Evolutionary conservation across 257 asterid species (phyloP).

Genomic region (Primulina tabacum): DNA sequence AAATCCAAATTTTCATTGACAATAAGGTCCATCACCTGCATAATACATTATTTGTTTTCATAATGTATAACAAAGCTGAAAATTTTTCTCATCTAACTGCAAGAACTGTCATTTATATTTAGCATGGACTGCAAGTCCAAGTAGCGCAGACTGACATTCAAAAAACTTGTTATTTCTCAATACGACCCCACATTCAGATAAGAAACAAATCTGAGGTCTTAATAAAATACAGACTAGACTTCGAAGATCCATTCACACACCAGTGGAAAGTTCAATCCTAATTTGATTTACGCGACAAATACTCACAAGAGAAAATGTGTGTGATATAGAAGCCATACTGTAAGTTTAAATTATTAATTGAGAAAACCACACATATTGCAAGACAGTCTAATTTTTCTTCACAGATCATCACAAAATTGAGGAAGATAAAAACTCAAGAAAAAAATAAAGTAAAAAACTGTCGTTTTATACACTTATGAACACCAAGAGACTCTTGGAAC

Average conservation of each 20-base stretch:
- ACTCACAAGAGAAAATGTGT: neutral
- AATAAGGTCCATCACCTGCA: conserved; percentile 76
- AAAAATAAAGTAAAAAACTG: neutral
- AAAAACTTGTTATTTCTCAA: neutral
- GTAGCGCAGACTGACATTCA: too few species aligned
- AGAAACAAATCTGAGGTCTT: too few species aligned
- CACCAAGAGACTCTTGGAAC: conserved; percentile 7
- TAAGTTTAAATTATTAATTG: neutral
- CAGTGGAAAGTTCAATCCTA: neutral
- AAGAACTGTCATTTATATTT: conserved; percentile 1
- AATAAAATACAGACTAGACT: too few species aligned
- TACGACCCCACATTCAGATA: neutral
- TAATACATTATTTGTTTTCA: conserved; percentile 12
- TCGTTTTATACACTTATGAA: conserved; percentile 1
- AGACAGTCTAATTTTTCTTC: neutral
- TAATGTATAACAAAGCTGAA: conserved; percentile 12
- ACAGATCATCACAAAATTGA: conserved; percentile 5
- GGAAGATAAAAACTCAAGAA: neutral
- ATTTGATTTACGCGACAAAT: neutral
- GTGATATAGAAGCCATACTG: neutral
- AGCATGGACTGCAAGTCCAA: too few species aligned
- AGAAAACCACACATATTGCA: neutral
- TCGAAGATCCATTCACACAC: too few species aligned
- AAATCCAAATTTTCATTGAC: conserved; percentile 50
- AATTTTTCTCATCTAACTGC: neutral